Evolutionary conservation across 2,329 filamentous ascomycete species (phyloP).

Genomic region (Fusarium begoniae): DNA sequence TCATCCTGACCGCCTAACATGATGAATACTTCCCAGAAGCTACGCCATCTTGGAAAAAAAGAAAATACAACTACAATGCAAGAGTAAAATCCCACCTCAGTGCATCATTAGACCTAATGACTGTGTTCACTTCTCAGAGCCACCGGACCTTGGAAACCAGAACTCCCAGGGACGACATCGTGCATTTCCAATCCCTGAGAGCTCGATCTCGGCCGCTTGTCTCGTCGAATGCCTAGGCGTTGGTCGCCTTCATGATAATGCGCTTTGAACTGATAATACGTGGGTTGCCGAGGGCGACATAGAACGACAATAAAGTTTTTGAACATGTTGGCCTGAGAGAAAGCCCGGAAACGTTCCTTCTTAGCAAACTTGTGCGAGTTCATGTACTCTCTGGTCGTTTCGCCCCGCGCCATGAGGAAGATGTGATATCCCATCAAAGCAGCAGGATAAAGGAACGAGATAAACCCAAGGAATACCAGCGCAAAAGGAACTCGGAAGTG

Average conservation of each 20-base stretch:
- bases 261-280: constrained; percentile 87
- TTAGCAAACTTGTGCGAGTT: constrained; percentile 96
- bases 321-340: constrained; percentile 78
- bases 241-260: constrained; percentile 83
- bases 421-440: constrained; percentile 89
- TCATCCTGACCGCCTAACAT: constrained; percentile 32
- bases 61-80: constrained; percentile 16
- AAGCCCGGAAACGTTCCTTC: constrained; percentile 89
- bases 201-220: constrained; percentile 56
- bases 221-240: constrained; percentile 69
- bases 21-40: constrained; percentile 40
- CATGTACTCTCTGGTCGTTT: constrained; percentile 95
- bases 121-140: constrained; percentile 52
- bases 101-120: constrained; percentile 19
- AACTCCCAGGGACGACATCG: constrained; percentile 58
- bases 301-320: constrained; percentile 86
- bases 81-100: constrained; percentile 2
- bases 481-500: constrained; percentile 84
- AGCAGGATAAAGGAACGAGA: constrained; percentile 81
- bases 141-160: constrained; percentile 64
- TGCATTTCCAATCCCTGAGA: constrained; percentile 84
- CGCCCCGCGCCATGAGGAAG: constrained; percentile 88
- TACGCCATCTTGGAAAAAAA: constrained; percentile 18
- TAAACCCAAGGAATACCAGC: constrained; percentile 82
- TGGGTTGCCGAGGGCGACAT: constrained; percentile 83